A percentile compares a stretch with the other conserved stretches of the same genome.
phyloP scores from a whole-genome alignment of 2,329 filamentous ascomycete genomes.

The Grosmannia serpens region DNA sequence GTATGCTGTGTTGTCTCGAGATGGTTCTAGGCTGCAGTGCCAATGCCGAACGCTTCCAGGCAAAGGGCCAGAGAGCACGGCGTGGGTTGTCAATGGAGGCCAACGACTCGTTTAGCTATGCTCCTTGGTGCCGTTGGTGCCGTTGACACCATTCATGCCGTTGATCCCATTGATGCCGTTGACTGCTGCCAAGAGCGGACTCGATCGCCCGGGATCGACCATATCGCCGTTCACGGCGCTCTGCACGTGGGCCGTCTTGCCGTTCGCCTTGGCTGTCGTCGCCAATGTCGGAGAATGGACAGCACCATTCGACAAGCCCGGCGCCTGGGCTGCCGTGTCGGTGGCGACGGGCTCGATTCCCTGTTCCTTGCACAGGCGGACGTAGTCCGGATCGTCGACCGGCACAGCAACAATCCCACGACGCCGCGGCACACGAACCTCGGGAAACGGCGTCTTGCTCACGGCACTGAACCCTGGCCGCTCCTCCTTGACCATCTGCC shows the following conservation, averaged over 20 bases:
- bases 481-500: constrained; percentile 39
- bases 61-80: not conserved
- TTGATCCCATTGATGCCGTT: not conserved
- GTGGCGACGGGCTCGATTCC: constrained; percentile 28
- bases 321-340: constrained; percentile 27
- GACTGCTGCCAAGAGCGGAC: not conserved
- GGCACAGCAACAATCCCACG: constrained; percentile 37
- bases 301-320: constrained; percentile 33
- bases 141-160: not conserved
- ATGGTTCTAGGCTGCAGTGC: not conserved
- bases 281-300: constrained; percentile 13
- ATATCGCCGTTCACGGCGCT: not conserved
- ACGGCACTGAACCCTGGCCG: constrained; percentile 32
- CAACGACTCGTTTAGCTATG: not conserved
- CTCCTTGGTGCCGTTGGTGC: not conserved
- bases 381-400: constrained; percentile 46
- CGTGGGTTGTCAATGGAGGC: not conserved
- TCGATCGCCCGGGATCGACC: not conserved
- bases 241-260: not conserved
- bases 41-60: not conserved
- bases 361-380: constrained; percentile 42
- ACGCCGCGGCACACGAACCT: constrained; percentile 42
- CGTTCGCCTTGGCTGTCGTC: not conserved
- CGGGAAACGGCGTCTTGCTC: constrained; percentile 43
- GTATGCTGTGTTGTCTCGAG: not conserved